phyloP scores from a whole-genome alignment of 257 asterid species.

The Verbena officinalis region DNA sequence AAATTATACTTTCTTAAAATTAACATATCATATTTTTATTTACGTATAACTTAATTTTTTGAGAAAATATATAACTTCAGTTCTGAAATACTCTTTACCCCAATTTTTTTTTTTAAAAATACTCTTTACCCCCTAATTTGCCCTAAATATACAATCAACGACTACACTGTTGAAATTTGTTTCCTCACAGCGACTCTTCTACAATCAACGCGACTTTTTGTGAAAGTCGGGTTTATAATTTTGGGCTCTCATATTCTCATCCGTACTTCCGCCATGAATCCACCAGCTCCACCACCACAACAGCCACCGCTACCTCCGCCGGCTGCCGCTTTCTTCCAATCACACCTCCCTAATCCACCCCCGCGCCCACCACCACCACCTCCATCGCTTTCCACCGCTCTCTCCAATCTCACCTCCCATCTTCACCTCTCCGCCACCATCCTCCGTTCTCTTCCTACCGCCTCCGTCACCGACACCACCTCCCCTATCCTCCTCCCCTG shows the following conservation, averaged over 20 bases:
- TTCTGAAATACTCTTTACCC: no score
- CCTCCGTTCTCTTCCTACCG: conserved; percentile 54
- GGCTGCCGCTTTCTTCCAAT: conserved; percentile 24
- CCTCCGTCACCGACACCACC: conserved; percentile 34
- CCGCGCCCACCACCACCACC: conserved; percentile 35
- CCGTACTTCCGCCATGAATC: conserved; percentile 36
- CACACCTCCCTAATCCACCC: conserved; percentile 35
- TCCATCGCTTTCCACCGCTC: conserved; percentile 38
- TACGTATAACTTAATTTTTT: no score
- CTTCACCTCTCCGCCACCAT: conserved; percentile 49
- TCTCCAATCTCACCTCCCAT: conserved; percentile 59
- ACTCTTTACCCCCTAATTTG: no score
- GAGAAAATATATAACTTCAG: no score
- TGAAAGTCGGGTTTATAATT: background rate
- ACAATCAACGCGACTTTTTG: background rate
- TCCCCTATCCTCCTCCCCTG: conserved; percentile 52
- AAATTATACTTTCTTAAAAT: no score
- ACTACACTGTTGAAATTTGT: no score
- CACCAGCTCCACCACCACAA: conserved; percentile 31
- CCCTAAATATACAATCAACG: no score
- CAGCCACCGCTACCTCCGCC: conserved; percentile 33
- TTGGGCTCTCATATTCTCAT: background rate
- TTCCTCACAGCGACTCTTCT: no score
- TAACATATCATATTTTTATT: no score
- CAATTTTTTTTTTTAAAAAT: no score